phyloP scores from a whole-genome alignment of 768 basidiomycete genomes.

The Phanerodontia chrysosporium region DNA sequence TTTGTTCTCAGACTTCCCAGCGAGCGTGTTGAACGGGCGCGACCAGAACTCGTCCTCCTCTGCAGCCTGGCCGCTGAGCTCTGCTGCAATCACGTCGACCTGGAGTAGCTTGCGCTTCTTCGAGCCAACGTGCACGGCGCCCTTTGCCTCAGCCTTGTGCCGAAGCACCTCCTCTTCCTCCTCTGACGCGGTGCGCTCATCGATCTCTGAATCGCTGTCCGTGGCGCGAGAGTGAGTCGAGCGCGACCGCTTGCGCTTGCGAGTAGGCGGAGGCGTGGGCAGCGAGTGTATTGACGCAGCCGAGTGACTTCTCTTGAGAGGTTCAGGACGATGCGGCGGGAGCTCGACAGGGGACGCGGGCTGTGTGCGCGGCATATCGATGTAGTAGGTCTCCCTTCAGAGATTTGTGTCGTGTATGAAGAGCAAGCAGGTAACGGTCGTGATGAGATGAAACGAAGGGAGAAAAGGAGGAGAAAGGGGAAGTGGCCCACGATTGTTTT shows the following conservation, averaged over 20 bases:
- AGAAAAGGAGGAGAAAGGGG: neutral
- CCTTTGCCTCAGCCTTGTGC: slow-evolving; percentile 18
- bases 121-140: slow-evolving; percentile 20
- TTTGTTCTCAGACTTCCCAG: slow-evolving; percentile 4
- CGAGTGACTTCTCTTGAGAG: slow-evolving; percentile 11
- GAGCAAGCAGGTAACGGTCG: neutral
- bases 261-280: slow-evolving; percentile 63
- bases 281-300: slow-evolving; percentile 55
- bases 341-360: slow-evolving; percentile 8
- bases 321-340: neutral
- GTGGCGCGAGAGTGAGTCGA: slow-evolving; percentile 40
- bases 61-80: slow-evolving; percentile 20
- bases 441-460: neutral
- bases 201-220: slow-evolving; percentile 34
- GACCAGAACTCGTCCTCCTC: slow-evolving; percentile 30
- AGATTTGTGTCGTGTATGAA: neutral
- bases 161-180: slow-evolving; percentile 29
- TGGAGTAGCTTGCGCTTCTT: slow-evolving; percentile 23
- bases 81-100: slow-evolving; percentile 24
- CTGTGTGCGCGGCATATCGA: slow-evolving; percentile 5
- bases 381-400: neutral
- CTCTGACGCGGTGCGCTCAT: slow-evolving; percentile 30
- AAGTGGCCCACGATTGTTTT: neutral
- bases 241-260: slow-evolving; percentile 43
- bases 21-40: slow-evolving; percentile 6